Evolutionary conservation across 1,284 basidiomycete species (phyloP).

Genomic region (Pholiota adiposa): DNA sequence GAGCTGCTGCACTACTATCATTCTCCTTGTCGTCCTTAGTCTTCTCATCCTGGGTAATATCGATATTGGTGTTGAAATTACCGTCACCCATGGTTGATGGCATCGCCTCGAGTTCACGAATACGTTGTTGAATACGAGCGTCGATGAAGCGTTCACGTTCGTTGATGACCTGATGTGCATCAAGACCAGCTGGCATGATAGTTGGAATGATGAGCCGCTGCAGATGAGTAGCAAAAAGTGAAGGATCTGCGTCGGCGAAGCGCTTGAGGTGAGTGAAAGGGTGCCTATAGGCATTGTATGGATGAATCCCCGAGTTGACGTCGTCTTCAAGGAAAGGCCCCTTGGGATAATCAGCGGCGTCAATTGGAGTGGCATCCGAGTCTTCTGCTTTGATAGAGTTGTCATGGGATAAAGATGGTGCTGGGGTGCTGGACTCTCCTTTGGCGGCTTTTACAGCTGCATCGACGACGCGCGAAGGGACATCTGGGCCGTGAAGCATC

Average conservation of each 20-base stretch:
- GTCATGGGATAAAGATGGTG: constrained; percentile 31
- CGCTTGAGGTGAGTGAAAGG: constrained; percentile 82
- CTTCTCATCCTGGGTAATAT: constrained; percentile 49
- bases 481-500: constrained; percentile 60
- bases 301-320: constrained; percentile 83
- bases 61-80: constrained; percentile 58
- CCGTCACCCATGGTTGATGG: constrained; percentile 86
- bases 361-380: constrained; percentile 37
- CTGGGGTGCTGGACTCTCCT: constrained; percentile 49
- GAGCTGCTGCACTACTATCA: constrained; percentile 29
- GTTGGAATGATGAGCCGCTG: constrained; percentile 88
- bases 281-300: constrained; percentile 93
- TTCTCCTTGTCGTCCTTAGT: constrained; percentile 51
- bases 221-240: constrained; percentile 69
- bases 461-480: constrained; percentile 70
- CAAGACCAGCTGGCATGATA: constrained; percentile 91
- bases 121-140: constrained; percentile 87
- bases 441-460: constrained; percentile 81
- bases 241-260: constrained; percentile 60
- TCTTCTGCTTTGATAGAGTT: constrained; percentile 51
- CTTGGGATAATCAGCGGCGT: constrained; percentile 61
- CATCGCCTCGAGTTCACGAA: constrained; percentile 86
- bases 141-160: constrained; percentile 94
- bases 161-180: constrained; percentile 88
- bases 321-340: constrained; percentile 82